A percentile compares a stretch with the other conserved stretches of the same genome.
phyloP scores from a whole-genome alignment of 495 filamentous ascomycete species.

The Podospora conica region DNA sequence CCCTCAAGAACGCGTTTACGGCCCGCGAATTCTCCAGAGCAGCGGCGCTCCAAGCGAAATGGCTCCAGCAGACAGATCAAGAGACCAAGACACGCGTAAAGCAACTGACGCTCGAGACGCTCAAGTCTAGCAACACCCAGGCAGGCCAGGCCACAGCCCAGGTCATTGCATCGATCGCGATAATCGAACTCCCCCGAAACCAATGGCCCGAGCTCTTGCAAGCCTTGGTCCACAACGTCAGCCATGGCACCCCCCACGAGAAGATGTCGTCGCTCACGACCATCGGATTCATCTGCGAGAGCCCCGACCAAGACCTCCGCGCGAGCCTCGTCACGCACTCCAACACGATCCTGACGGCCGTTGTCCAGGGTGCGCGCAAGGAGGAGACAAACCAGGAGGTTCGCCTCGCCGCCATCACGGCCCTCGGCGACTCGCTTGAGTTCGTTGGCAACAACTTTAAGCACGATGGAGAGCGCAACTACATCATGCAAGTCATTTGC shows the following conservation, averaged over 20 bases:
- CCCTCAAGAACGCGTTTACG: slow-evolving; percentile 93
- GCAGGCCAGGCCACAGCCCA: slow-evolving; percentile 87
- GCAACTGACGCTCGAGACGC: slow-evolving; percentile 76
- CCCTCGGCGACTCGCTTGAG: slow-evolving; percentile 93
- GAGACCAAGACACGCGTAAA: slow-evolving; percentile 81
- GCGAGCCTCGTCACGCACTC: slow-evolving; percentile 77
- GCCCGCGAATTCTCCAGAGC: slow-evolving; percentile 82
- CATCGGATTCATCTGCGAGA: slow-evolving; percentile 97
- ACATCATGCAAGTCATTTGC: slow-evolving; percentile 99
- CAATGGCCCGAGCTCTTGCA: slow-evolving; percentile 96
- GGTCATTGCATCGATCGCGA: slow-evolving; percentile 89
- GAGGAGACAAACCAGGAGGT: slow-evolving; percentile 89
- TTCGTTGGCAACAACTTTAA: slow-evolving; percentile 98
- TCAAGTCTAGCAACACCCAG: slow-evolving; percentile 66
- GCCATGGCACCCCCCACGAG: slow-evolving; percentile 71
- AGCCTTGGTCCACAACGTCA: slow-evolving; percentile 83
- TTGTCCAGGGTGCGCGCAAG: slow-evolving; percentile 94
- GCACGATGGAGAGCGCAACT: slow-evolving; percentile 97
- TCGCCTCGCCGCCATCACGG: slow-evolving; percentile 83
- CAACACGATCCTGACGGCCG: slow-evolving; percentile 94
- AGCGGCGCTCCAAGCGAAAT: slow-evolving; percentile 83
- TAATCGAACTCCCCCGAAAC: slow-evolving; percentile 85
- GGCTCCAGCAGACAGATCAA: slow-evolving; percentile 71
- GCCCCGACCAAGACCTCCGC: slow-evolving; percentile 79
- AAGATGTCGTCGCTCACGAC: slow-evolving; percentile 92